These are phyloP conservation scores for Rhazya stricta DNA, from an alignment of 257 asterid genomes.

Conservation along the genomic window DNA sequence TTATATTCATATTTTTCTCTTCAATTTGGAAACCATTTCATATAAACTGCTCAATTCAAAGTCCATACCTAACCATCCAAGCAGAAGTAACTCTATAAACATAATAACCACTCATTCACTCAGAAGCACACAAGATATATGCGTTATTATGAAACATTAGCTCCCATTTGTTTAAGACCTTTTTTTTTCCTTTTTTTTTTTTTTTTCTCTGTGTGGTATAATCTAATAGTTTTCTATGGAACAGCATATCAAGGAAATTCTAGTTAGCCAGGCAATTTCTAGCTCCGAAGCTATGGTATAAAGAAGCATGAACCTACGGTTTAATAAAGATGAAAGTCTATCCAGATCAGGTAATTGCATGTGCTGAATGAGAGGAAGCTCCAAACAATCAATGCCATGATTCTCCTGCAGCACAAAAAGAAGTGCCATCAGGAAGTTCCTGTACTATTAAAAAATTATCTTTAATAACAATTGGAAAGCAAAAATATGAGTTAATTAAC, in stretches of 20 bases:
- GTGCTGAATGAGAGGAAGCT: slow-evolving; percentile 85
- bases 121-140: background rate
- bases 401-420: slow-evolving; percentile 37
- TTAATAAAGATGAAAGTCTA: slow-evolving; percentile 49
- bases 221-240: background rate
- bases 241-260: background rate
- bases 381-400: slow-evolving; percentile 55
- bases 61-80: background rate
- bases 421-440: background rate
- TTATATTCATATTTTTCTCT: no score
- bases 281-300: background rate
- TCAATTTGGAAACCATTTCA: background rate
- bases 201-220: no score
- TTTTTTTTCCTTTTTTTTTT: no score
- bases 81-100: background rate
- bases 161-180: background rate
- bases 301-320: slow-evolving; percentile 32
- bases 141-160: background rate
- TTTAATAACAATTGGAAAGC: background rate
- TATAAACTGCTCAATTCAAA: background rate
- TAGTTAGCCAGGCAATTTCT: background rate
- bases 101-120: background rate
- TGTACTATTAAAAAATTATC: background rate
- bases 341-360: slow-evolving; percentile 50
- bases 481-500: background rate